These are phyloP conservation scores for Dunaliella primolecta DNA, from an alignment of 139 green algal species.

Conservation along the genomic window DNA sequence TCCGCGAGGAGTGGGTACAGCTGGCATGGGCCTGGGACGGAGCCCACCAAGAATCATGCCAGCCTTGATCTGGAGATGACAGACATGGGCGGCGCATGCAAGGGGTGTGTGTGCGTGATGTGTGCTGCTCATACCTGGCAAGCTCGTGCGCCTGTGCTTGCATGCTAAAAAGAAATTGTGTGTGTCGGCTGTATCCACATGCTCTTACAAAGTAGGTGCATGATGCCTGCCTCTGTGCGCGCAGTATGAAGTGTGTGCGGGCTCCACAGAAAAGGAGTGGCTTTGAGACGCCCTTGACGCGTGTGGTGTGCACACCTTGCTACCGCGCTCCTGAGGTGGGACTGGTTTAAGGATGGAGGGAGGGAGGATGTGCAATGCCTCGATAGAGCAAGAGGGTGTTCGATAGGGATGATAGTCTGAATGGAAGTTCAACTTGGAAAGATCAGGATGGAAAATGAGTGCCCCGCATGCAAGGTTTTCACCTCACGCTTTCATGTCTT, in stretches of 20 bases:
- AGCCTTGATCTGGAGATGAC: not conserved
- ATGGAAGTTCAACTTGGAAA: too few species aligned
- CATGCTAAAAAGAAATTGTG: not conserved
- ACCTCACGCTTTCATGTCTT: too few species aligned
- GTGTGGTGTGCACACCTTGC: constrained; percentile 66
- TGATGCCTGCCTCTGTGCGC: not conserved
- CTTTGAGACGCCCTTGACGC: constrained; percentile 63
- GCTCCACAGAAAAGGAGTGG: not conserved
- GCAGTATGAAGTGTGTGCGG: not conserved
- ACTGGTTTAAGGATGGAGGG: too few species aligned
- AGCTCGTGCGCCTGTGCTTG: not conserved
- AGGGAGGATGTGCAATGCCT: too few species aligned
- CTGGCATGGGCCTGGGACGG: not conserved
- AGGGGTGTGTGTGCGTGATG: not conserved
- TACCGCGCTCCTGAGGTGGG: constrained; percentile 54
- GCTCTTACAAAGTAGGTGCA: too few species aligned
- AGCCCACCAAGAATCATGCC: not conserved
- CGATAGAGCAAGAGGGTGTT: too few species aligned
- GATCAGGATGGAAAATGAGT: too few species aligned
- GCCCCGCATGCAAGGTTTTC: too few species aligned
- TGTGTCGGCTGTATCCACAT: too few species aligned
- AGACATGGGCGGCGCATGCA: not conserved
- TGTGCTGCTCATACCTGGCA: too few species aligned
- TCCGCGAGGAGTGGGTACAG: constrained; percentile 35
- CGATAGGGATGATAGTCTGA: too few species aligned